These are phyloP conservation scores for Didymella keratinophila DNA, from an alignment of 2,329 filamentous ascomycete species.

Conservation along the genomic window DNA sequence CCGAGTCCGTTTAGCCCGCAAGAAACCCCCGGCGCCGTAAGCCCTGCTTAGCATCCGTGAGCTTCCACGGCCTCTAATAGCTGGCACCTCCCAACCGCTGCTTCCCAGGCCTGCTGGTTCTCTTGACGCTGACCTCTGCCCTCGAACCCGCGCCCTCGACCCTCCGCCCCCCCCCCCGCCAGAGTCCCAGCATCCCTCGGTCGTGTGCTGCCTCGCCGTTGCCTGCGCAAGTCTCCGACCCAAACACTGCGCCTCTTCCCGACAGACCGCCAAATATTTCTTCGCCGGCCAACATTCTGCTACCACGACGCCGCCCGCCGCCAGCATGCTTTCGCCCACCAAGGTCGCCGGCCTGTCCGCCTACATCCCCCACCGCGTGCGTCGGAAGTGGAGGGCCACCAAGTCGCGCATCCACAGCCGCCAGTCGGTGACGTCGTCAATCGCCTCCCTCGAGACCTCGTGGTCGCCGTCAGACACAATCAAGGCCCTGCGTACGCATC, in stretches of 20 bases:
- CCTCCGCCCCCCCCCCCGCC: constrained; percentile 4
- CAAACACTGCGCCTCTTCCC: constrained; percentile 16
- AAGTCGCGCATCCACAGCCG: constrained; percentile 71
- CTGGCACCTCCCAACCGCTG: constrained; percentile 30
- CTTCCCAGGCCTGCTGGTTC: constrained; percentile 25
- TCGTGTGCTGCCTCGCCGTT: constrained; percentile 36
- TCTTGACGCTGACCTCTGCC: constrained; percentile 4
- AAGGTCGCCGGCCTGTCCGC: constrained; percentile 58
- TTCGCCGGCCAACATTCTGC: constrained; percentile 28
- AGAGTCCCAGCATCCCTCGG: constrained; percentile 27
- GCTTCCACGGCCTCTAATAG: constrained; percentile 46
- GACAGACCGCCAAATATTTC: constrained; percentile 38
- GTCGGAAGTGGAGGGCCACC: constrained; percentile 68
- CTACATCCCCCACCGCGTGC: constrained; percentile 69
- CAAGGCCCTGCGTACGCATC: constrained; percentile 75
- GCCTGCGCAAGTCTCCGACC: constrained; percentile 4
- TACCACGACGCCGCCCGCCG: constrained; percentile 31
- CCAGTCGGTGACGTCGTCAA: constrained; percentile 72
- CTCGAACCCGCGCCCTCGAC: constrained; percentile 9
- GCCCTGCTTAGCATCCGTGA: constrained; percentile 45
- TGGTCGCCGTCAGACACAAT: constrained; percentile 82
- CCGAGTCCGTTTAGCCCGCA: constrained; percentile 16
- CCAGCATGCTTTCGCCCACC: constrained; percentile 52
- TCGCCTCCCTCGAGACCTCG: constrained; percentile 80
- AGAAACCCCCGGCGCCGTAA: constrained; percentile 27